Evolutionary conservation across 2,329 filamentous ascomycete genomes (phyloP), one percentile per base, ranked within the genome.

Genomic region (Penicillium decumbens): DNA sequence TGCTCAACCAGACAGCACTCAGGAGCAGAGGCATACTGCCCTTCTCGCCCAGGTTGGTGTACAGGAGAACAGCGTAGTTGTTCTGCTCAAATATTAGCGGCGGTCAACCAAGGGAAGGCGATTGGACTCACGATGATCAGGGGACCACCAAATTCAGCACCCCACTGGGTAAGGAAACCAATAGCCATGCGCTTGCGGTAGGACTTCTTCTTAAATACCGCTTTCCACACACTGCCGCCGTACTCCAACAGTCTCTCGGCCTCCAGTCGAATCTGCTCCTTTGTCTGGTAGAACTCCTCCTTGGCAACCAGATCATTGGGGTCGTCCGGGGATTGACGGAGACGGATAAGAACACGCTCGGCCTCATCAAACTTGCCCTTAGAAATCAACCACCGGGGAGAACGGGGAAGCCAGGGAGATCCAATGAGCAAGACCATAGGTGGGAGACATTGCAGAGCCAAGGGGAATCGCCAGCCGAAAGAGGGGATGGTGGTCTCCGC

Each of bases 121-220:
- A 13, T n/a, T 6, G n/a, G 37, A 69, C 74, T 61, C 48, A 77
- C 75, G 47, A 79, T 78, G 13, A 79, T 75, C 0, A 79, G 65
- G 9, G 75, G 75, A 0, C 77, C 77, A n/a, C 71, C 75, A 57
- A 78, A 79, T 45, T 79, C 75, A 1, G 76, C 75, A 20, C 76
- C 76, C 75, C 75, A 79, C 54, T 78, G 77, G 0, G 75, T 79
- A 30, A 79, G 61, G 51, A 79, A 79, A 0, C 75, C 76, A 37
- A 79, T 76, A 1, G 72, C 66, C 74, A 79, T 77, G 0, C 77
- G 66, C 64, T 77, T 79, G 15, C 76, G 66, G 52, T 77, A 77
- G 7, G 74, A 75, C 50, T 68, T 70, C 58, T 75, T 77, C 57
- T 70, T 72, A 20, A 75, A n/a, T 0, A 76, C 67, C 0, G 75